phyloP scores from a whole-genome alignment of 2,329 filamentous ascomycete genomes.

The Ceratocystis diversiconidia region DNA sequence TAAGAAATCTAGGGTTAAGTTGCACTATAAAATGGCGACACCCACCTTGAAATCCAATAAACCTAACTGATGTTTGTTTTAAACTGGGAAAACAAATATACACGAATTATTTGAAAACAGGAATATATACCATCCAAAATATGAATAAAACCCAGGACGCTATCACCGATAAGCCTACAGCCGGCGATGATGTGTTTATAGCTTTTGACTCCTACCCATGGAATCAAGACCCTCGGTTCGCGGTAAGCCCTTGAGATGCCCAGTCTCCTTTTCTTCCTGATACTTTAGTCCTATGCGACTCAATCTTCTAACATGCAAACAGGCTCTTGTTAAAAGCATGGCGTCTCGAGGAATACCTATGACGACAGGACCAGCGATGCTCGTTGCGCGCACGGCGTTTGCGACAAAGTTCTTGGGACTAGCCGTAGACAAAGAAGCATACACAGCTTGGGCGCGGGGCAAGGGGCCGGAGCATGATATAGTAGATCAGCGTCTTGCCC shows the following conservation, averaged over 20 bases:
- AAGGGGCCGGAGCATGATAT: constrained; percentile 24
- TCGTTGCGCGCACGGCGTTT: constrained; percentile 49
- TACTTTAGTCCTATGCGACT: too few relatives aligned
- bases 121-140: not conserved
- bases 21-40: not conserved
- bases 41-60: not conserved
- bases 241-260: constrained; percentile 31
- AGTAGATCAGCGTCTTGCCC: constrained; percentile 27
- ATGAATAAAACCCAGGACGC: not conserved
- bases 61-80: not conserved
- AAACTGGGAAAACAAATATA: not conserved
- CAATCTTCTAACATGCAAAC: not conserved
- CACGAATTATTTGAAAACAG: not conserved
- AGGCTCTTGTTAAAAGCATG: constrained; percentile 27
- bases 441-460: constrained; percentile 47
- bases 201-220: constrained; percentile 54
- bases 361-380: constrained; percentile 25
- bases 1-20: not conserved
- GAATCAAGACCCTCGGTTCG: constrained; percentile 53
- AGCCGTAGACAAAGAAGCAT: constrained; percentile 50
- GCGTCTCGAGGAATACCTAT: constrained; percentile 39
- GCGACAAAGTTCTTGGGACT: constrained; percentile 38
- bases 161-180: constrained; percentile 18
- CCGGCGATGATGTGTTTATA: constrained; percentile 36
- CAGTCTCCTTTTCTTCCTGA: not conserved